phyloP scores from a whole-genome alignment of 495 filamentous ascomycete species.

The Emericellopsis terricola region DNA sequence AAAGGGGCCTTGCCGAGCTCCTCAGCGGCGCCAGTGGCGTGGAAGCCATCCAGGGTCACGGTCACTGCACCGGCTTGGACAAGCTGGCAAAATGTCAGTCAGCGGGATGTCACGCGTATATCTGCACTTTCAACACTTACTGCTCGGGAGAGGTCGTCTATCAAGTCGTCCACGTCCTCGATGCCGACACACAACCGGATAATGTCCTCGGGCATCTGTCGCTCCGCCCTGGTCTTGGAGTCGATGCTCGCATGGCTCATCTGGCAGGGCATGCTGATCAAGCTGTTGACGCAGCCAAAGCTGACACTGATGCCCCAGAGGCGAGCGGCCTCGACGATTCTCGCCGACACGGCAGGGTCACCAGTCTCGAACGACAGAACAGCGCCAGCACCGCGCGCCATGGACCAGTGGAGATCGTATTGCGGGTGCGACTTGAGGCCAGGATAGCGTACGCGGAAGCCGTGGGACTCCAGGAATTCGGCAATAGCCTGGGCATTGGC shows the following conservation, averaged over 20 bases:
- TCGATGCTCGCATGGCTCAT: slow-evolving; percentile 99
- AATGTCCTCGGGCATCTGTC: slow-evolving; percentile 88
- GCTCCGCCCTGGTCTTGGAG: slow-evolving; percentile 73
- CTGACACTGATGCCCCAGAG: slow-evolving; percentile 92
- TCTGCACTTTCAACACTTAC: too few relatives aligned
- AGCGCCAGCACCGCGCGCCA: slow-evolving; percentile 84
- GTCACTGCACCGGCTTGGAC: slow-evolving; percentile 78
- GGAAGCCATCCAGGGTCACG: slow-evolving; percentile 53
- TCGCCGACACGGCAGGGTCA: slow-evolving; percentile 59
- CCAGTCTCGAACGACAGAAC: slow-evolving; percentile 95
- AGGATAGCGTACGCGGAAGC: slow-evolving; percentile 89
- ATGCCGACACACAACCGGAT: slow-evolving; percentile 93
- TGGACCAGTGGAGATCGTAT: slow-evolving; percentile 86
- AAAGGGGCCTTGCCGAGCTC: background rate
- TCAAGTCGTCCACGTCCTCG: slow-evolving; percentile 81
- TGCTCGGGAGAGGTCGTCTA: slow-evolving; percentile 79
- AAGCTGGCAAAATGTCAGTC: slow-evolving; percentile 31
- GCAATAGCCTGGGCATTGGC: slow-evolving; percentile 79
- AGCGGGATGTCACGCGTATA: background rate
- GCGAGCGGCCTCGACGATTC: slow-evolving; percentile 81
- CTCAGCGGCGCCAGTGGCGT: slow-evolving; percentile 17
- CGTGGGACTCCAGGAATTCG: slow-evolving; percentile 75
- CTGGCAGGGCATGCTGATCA: slow-evolving; percentile 97
- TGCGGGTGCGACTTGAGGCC: slow-evolving; percentile 88
- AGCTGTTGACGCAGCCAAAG: slow-evolving; percentile 93